These are phyloP conservation scores for Globisporangium barbulae DNA, from an alignment of 352 stramenopile species.

Conservation along the genomic window DNA sequence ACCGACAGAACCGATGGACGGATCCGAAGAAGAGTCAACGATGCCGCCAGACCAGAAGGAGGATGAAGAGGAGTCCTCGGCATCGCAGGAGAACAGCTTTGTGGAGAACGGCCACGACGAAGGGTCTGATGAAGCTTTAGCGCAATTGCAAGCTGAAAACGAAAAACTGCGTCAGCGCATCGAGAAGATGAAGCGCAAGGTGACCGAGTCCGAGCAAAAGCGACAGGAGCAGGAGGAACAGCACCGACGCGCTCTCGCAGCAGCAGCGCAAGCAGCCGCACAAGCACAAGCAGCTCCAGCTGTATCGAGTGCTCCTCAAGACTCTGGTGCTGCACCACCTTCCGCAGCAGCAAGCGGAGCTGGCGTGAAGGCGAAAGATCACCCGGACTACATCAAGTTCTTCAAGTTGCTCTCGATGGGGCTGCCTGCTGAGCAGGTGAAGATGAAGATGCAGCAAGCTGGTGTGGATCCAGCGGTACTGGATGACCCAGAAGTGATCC, in stretches of 20 bases:
- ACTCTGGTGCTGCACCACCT: conserved; percentile 20
- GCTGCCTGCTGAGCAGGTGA: conserved; percentile 74
- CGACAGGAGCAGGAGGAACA: conserved; percentile 55
- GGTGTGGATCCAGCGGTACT: conserved; percentile 64
- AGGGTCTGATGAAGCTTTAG: conserved; percentile 28
- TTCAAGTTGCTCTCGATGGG: conserved; percentile 86
- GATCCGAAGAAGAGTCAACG: conserved; percentile 52
- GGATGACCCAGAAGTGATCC: conserved; percentile 63
- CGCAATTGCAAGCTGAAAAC: conserved; percentile 69
- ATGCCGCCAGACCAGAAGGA: conserved; percentile 36
- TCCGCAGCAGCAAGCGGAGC: conserved; percentile 17
- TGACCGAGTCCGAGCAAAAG: conserved; percentile 49
- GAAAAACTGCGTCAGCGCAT: conserved; percentile 67
- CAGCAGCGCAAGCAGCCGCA: conserved; percentile 11
- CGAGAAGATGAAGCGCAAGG: conserved; percentile 73
- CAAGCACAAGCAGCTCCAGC: conserved; percentile 11
- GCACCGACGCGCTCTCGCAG: conserved; percentile 27
- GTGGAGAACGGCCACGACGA: conserved; percentile 8
- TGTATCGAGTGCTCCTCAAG: conserved; percentile 6
- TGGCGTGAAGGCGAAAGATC: conserved; percentile 58
- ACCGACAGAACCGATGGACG: conserved; percentile 49
- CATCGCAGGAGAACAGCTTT: conserved; percentile 23
- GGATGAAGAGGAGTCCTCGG: conserved; percentile 30
- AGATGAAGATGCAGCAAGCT: conserved; percentile 83
- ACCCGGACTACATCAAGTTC: conserved; percentile 76